phyloP scores from a whole-genome alignment of 352 stramenopile genomes.

The Pythium scleroteichum region DNA sequence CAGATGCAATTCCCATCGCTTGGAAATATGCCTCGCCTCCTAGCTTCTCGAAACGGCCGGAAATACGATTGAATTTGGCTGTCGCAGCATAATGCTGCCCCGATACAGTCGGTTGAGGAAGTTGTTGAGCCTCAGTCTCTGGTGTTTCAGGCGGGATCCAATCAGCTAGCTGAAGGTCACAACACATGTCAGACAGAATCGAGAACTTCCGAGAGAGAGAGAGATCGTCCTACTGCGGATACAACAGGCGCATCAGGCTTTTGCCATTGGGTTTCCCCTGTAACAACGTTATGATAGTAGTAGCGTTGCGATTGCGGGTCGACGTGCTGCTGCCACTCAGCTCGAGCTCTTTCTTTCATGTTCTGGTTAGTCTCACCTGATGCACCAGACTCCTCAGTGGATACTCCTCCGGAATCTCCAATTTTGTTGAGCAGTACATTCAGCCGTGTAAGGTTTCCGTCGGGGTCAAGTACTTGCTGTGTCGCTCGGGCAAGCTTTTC shows the following conservation, averaged over 20 bases:
- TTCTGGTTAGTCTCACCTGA: conserved; percentile 28
- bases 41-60: conserved; percentile 71
- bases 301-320: conserved; percentile 76
- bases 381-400: conserved; percentile 9
- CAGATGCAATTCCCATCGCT: conserved; percentile 48
- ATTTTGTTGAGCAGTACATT: conserved; percentile 75
- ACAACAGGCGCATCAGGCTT: conserved; percentile 66
- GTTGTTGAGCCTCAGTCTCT: conserved; percentile 21
- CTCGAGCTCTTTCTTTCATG: conserved; percentile 22
- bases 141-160: conserved; percentile 69
- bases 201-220: neutral
- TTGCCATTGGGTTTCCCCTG: conserved; percentile 77
- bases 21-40: conserved; percentile 71
- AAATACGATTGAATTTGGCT: conserved; percentile 82
- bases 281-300: conserved; percentile 86
- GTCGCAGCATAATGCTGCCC: conserved; percentile 63
- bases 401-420: conserved; percentile 27
- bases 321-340: conserved; percentile 85
- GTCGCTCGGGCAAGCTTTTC: conserved; percentile 56
- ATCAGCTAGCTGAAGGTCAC: conserved; percentile 52
- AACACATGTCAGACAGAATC: neutral
- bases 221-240: conserved; percentile 57
- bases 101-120: conserved; percentile 44
- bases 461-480: conserved; percentile 66
- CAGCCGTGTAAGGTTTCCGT: conserved; percentile 66